These are phyloP conservation scores for Chaetomium globosum DNA, from an alignment of 2,329 filamentous ascomycete genomes.

Conservation along the genomic window DNA sequence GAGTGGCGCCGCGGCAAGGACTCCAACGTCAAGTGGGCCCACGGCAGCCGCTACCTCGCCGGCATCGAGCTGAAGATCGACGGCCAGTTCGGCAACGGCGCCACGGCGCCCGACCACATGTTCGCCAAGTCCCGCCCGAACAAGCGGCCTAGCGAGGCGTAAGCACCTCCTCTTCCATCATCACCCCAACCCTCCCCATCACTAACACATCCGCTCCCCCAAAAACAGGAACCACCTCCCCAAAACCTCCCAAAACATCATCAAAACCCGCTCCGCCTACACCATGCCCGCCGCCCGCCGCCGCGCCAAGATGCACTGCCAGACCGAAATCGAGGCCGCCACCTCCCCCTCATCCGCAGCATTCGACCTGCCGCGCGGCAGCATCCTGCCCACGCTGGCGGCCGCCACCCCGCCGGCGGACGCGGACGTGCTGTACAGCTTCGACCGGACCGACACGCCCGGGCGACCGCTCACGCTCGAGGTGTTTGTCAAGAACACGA, in stretches of 20 bases:
- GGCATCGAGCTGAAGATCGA: slow-evolving; percentile 36
- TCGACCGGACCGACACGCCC: slow-evolving; percentile 47
- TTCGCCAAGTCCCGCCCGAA: slow-evolving; percentile 44
- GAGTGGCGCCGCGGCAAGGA: slow-evolving; percentile 52
- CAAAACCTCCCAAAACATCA: slow-evolving; percentile 43
- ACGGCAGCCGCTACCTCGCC: slow-evolving; percentile 42
- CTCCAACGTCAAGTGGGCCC: slow-evolving; percentile 48
- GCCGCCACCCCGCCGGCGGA: slow-evolving; percentile 38
- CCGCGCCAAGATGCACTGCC: slow-evolving; percentile 42
- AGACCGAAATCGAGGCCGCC: slow-evolving; percentile 45
- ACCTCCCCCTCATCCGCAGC: slow-evolving; percentile 37
- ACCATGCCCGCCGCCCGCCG: slow-evolving; percentile 39
- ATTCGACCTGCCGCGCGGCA: slow-evolving; percentile 19
- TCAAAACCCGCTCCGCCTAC: slow-evolving; percentile 42
- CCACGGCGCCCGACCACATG: slow-evolving; percentile 39
- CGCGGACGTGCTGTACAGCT: slow-evolving; percentile 48
- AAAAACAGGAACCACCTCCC: slow-evolving; percentile 18
- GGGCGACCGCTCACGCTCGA: slow-evolving; percentile 46
- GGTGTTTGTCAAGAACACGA: slow-evolving; percentile 43
- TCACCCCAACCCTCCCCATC: background rate
- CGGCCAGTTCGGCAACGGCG: slow-evolving; percentile 27
- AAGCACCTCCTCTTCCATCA: slow-evolving; percentile 32
- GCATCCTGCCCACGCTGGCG: slow-evolving; percentile 24
- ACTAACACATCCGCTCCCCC: slow-evolving; percentile 4
- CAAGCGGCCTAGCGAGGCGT: slow-evolving; percentile 42